Base-by-base conservation (phyloP, 2,329 filamentous ascomycete genomes). In the Nemania sp. region DNA sequence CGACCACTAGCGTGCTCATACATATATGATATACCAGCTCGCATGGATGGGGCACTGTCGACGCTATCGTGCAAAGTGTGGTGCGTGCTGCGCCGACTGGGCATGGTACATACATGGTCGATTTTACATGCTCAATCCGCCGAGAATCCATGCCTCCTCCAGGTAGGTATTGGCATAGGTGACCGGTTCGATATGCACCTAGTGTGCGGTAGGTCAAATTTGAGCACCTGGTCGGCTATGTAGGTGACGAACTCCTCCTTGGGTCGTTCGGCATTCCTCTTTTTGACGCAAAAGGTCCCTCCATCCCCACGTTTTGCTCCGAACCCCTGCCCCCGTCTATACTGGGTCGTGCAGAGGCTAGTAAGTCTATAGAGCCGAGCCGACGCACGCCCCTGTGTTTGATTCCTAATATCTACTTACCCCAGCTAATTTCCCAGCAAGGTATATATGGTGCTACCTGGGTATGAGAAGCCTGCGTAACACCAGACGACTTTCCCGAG, bases 231-330 rank as follows among this genome's bases (percentile, higher is more conserved):
- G 42, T 25, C 15, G 17, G 21, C n/a, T 37, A 39, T 20, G 34
- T 29, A 29, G 25, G 25, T 29, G 25, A 29, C 25, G 25, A 29
- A 29, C 25, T 29, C 5, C 11, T 39, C 53, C 34, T 56, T 29
- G 25, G 34, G 48, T 17, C 54, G 32, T 52, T 55, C 54, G 61
- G 62, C 52, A 64, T 64, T 17, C 62, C 62, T 58, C 52, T 64
- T 64, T n/a, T 64, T 29, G 62, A 55, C 53, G 54, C 39, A 15
- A 13, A 18, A 37, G 18, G 39, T 51, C 59, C 56, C 12, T 55
- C 35, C 60, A 62, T 54, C 60, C 25, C 60, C 60, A 62, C 60
- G 60, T 43, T 42, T 29, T 29, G 18, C 15, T 18, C 40, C 13
- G 40, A 34, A 34, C 42, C 60, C 60, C 51, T 59, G 55, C 37